Evolutionary conservation across 441 rosid genomes (phyloP).

Genomic region (Mallotus repandus): DNA sequence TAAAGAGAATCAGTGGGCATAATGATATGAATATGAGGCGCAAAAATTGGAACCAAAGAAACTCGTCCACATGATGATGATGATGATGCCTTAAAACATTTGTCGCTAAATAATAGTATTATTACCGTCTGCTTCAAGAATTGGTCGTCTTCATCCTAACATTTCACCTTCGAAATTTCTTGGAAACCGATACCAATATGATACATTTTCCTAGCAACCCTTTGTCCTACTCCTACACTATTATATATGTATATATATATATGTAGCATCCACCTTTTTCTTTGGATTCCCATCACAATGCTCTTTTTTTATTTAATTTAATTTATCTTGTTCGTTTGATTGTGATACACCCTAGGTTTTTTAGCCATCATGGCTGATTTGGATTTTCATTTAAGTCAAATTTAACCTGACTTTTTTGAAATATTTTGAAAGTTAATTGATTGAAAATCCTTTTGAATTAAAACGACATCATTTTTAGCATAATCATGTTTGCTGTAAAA

Average conservation of each 20-base stretch:
- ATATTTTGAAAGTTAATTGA: too few relatives aligned
- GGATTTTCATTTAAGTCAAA: neutral
- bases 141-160: neutral
- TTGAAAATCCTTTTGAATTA: too few relatives aligned
- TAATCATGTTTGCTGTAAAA: too few relatives aligned
- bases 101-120: neutral
- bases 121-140: constrained; percentile 9
- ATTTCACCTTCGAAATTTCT: constrained; percentile 5
- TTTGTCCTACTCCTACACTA: neutral
- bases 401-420: neutral
- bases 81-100: neutral
- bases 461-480: too few relatives aligned
- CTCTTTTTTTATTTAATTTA: neutral
- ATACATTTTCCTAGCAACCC: too few relatives aligned
- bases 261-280: neutral
- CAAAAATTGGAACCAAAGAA: too few relatives aligned
- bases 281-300: neutral
- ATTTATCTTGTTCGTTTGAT: neutral
- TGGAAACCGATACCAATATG: neutral
- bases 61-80: neutral
- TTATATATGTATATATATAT: neutral
- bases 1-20: neutral
- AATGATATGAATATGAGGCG: neutral
- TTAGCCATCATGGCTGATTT: too few relatives aligned
- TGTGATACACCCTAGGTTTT: neutral